Evolutionary conservation across 306 rosid genomes (phyloP).

Genomic region (Canavalia gladiata): DNA sequence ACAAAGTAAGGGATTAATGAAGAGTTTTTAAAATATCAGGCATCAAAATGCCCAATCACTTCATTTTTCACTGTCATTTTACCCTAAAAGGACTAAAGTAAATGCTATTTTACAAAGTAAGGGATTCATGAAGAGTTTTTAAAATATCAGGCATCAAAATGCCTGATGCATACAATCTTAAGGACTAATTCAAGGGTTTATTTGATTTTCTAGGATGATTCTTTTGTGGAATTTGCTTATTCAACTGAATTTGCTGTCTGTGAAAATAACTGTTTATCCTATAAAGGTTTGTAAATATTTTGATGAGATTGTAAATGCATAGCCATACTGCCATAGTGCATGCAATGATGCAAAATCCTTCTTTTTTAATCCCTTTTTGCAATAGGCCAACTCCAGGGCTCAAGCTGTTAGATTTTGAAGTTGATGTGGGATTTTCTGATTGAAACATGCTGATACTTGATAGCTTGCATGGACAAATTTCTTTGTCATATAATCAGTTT

Average conservation of each 20-base stretch:
- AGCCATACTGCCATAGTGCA: constrained; percentile 3
- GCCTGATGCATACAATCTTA: too few relatives aligned
- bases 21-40: too few relatives aligned
- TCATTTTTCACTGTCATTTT: too few relatives aligned
- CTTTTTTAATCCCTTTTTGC: not conserved
- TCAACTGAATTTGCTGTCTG: constrained; percentile 13
- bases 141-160: too few relatives aligned
- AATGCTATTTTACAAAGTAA: too few relatives aligned
- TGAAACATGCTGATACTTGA: not conserved
- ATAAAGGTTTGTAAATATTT: not conserved
- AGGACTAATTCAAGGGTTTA: too few relatives aligned
- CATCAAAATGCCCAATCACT: too few relatives aligned
- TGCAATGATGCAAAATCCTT: not conserved
- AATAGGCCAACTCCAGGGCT: not conserved
- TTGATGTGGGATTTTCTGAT: constrained; percentile 23
- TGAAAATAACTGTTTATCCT: constrained; percentile 1
- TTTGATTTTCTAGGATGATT: not conserved
- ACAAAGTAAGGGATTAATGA: too few relatives aligned
- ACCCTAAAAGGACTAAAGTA: too few relatives aligned
- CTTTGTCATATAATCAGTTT: not conserved
- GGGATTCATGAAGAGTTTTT: too few relatives aligned
- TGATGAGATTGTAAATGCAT: constrained; percentile 35
- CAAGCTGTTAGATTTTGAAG: not conserved
- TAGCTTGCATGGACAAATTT: not conserved
- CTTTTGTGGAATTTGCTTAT: not conserved